Conservation (phyloP, 106 monocot species). For the Allium cepa region DNA sequence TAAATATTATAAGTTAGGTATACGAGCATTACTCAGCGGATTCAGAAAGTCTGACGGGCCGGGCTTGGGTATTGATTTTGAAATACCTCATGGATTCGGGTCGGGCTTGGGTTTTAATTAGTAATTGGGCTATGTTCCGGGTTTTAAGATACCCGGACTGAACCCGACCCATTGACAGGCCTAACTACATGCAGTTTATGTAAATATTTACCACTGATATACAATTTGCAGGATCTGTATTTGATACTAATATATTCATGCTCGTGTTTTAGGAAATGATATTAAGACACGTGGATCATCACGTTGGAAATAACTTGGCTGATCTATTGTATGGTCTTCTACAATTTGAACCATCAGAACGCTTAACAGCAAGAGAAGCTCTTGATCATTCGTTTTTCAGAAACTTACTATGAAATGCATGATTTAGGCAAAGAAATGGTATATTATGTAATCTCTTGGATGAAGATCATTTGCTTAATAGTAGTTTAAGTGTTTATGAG, state of each 20-base stretch:
- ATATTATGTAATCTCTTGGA: not conserved
- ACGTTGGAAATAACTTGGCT: slow-evolving; percentile 23
- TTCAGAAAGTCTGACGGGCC: too few species aligned
- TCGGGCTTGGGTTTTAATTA: too few species aligned
- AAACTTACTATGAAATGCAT: slow-evolving; percentile 17
- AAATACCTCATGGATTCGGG: too few species aligned
- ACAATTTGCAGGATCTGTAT: not conserved
- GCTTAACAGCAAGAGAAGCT: slow-evolving; percentile 75
- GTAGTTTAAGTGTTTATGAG: not conserved
- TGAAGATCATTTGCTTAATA: not conserved
- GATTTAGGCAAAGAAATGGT: not conserved
- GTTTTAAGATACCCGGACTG: too few species aligned
- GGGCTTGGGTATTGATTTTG: too few species aligned
- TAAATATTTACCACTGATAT: not conserved
- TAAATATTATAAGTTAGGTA: too few species aligned
- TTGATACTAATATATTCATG: too few species aligned
- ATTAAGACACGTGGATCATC: slow-evolving; percentile 32
- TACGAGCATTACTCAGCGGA: too few species aligned
- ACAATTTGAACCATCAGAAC: slow-evolving; percentile 67
- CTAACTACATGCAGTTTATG: not conserved
- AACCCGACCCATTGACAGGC: not conserved
- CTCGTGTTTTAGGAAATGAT: slow-evolving; percentile 43
- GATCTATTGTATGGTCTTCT: slow-evolving; percentile 65
- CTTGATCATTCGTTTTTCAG: slow-evolving; percentile 75
- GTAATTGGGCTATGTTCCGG: too few species aligned